Conservation (phyloP, 2,329 filamentous ascomycete genomes). For the Colletotrichum sp. region DNA sequence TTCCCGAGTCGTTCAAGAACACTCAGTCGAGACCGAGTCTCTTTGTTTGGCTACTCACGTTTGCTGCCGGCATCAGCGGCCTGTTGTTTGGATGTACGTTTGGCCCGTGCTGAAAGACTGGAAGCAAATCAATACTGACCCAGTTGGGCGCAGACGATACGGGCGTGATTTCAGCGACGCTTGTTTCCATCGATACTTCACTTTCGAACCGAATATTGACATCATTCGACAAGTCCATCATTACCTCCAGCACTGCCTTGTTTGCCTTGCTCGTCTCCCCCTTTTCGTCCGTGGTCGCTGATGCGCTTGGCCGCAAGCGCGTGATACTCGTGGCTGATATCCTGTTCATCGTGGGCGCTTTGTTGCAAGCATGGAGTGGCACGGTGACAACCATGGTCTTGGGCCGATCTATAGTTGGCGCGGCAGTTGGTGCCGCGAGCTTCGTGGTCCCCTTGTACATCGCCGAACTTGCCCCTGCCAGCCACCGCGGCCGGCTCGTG, state of each 20-base stretch:
- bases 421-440: constrained; percentile 76
- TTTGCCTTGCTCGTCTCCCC: constrained; percentile 70
- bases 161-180: constrained; percentile 71
- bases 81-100: constrained; percentile 70
- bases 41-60: constrained; percentile 67
- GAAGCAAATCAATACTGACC: neutral
- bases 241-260: constrained; percentile 73
- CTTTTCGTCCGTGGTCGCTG: constrained; percentile 68
- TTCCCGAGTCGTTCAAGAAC: constrained; percentile 21
- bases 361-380: constrained; percentile 64
- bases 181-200: constrained; percentile 67
- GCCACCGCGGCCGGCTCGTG: constrained; percentile 78
- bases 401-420: constrained; percentile 73
- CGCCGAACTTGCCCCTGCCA: constrained; percentile 80
- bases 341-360: constrained; percentile 72
- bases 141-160: constrained; percentile 58
- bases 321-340: constrained; percentile 69
- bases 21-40: constrained; percentile 39
- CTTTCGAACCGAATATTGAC: constrained; percentile 63
- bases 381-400: constrained; percentile 69
- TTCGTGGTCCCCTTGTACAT: constrained; percentile 90
- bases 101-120: neutral
- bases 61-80: constrained; percentile 71
- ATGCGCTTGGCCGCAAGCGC: constrained; percentile 63
- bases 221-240: constrained; percentile 71